Percentiles rank a stretch among this genome's conserved stretches.
These are phyloP conservation scores for Smittium culicis DNA, from an alignment of 371 early-diverging fungal genomes.

Conservation along the genomic window DNA sequence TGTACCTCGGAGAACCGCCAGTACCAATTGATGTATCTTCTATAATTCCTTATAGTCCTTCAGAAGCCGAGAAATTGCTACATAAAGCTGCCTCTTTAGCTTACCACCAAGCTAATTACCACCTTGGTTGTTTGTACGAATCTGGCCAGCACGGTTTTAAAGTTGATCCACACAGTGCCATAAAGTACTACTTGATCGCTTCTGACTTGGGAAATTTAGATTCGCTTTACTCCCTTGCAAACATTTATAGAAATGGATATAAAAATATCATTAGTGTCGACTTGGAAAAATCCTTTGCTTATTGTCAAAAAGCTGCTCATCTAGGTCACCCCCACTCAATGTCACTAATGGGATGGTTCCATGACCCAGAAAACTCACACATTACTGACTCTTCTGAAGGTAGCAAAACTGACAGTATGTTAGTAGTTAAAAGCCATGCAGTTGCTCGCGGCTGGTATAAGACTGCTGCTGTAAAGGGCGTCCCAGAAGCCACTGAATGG, in stretches of 20 bases:
- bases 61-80: background rate
- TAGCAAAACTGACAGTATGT: background rate
- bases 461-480: background rate
- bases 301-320: background rate
- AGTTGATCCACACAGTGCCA: background rate
- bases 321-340: background rate
- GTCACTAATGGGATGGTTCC: background rate
- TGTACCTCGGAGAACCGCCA: slow-evolving; percentile 1
- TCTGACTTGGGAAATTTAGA: background rate
- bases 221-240: background rate
- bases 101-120: background rate
- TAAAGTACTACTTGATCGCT: background rate
- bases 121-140: slow-evolving; percentile 2
- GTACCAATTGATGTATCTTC: background rate
- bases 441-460: background rate
- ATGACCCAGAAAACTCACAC: background rate
- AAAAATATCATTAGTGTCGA: background rate
- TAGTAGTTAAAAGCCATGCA: background rate
- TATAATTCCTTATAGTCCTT: slow-evolving; percentile 1
- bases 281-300: background rate
- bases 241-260: background rate
- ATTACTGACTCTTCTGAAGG: background rate
- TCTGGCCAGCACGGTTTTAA: slow-evolving; percentile 1
- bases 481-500: slow-evolving; percentile 3
- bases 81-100: background rate